Evolutionary conservation across 2,329 filamentous ascomycete genomes (phyloP).

Genomic region (Xylaria sp.): DNA sequence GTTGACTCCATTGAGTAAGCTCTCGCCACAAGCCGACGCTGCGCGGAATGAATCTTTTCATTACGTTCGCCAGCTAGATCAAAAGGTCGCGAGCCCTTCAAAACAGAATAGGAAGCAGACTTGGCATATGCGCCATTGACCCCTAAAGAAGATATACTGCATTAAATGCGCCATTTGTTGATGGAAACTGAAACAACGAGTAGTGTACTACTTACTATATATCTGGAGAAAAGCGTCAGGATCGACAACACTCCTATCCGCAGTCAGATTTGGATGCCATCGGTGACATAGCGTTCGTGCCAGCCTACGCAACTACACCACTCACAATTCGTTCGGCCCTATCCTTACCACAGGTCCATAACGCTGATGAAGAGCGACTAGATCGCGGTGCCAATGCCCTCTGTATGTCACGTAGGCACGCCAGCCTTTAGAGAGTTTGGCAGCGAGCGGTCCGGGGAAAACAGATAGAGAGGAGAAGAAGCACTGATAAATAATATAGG

Average conservation of each 20-base stretch:
- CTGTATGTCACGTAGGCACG: slow-evolving; percentile 20
- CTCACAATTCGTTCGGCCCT: slow-evolving; percentile 35
- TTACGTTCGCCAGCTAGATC: slow-evolving; percentile 34
- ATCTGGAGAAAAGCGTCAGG: slow-evolving; percentile 34
- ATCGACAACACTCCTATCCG: slow-evolving; percentile 30
- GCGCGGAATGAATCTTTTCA: slow-evolving; percentile 36
- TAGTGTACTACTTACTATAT: slow-evolving; percentile 29
- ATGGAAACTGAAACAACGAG: neutral
- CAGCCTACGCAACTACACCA: neutral
- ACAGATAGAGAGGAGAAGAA: slow-evolving; percentile 27
- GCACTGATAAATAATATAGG: slow-evolving; percentile 34
- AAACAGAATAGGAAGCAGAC: slow-evolving; percentile 28
- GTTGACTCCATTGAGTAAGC: slow-evolving; percentile 40
- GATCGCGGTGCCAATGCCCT: slow-evolving; percentile 26
- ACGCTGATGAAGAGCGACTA: slow-evolving; percentile 22
- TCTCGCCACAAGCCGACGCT: slow-evolving; percentile 37
- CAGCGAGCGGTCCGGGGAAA: slow-evolving; percentile 32
- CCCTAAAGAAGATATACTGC: slow-evolving; percentile 2
- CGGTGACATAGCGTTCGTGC: neutral
- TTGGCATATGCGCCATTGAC: slow-evolving; percentile 24
- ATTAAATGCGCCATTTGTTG: neutral
- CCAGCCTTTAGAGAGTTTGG: slow-evolving; percentile 31
- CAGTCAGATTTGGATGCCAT: neutral
- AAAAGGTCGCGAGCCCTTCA: slow-evolving; percentile 35
- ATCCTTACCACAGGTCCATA: slow-evolving; percentile 36